Conservation (phyloP, 345 rosid genomes). For the Hirschfeldia incana region DNA sequence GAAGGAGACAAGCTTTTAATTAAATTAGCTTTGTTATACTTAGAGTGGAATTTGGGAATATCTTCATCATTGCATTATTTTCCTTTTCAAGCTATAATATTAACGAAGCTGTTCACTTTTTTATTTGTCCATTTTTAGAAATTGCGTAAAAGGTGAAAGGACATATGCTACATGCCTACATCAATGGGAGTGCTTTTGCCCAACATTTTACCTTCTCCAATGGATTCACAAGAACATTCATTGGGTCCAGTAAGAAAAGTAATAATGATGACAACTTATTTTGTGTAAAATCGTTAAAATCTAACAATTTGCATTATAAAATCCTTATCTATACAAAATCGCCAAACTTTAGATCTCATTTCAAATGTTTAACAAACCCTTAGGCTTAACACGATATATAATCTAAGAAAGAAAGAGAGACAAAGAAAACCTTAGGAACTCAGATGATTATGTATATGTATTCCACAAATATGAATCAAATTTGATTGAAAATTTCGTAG, state of each 20-base stretch:
- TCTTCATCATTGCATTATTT: constrained; percentile 36
- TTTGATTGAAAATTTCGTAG: neutral
- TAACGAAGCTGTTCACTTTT: constrained; percentile 25
- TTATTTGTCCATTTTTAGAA: constrained; percentile 8
- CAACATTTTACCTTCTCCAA: constrained; percentile 32
- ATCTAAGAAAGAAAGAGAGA: neutral
- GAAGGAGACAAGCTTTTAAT: constrained; percentile 38
- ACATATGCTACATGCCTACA: constrained; percentile 35
- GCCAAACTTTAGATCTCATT: neutral
- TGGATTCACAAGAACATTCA: constrained; percentile 37
- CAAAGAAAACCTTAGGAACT: neutral
- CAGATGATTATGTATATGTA: neutral
- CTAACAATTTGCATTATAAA: neutral
- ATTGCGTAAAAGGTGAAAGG: constrained; percentile 31
- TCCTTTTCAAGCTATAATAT: constrained; percentile 23
- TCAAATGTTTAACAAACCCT: neutral
- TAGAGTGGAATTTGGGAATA: constrained; percentile 40
- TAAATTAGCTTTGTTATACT: constrained; percentile 18
- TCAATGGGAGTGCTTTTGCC: constrained; percentile 36
- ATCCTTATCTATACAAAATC: neutral
- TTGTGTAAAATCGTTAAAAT: neutral
- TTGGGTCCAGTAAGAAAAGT: constrained; percentile 28
- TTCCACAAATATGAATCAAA: neutral
- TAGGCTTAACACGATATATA: neutral
- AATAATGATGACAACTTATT: neutral